A percentile compares a stretch with the other conserved stretches of the same genome.
These are phyloP conservation scores for Xylariaceae sp. DNA, from an alignment of 2,329 filamentous ascomycete species.

Conservation along the genomic window DNA sequence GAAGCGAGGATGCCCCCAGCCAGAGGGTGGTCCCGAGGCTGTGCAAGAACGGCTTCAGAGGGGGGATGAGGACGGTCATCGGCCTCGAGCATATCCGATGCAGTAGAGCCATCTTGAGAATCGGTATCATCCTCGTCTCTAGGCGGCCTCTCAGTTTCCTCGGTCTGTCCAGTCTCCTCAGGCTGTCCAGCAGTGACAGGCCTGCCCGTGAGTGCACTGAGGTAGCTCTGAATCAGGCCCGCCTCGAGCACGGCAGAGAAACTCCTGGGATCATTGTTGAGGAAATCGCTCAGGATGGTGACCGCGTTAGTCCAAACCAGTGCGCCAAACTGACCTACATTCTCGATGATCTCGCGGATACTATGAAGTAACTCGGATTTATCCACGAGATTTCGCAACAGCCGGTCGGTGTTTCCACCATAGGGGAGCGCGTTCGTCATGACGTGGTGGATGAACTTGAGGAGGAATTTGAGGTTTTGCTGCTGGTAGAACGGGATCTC, in stretches of 20 bases:
- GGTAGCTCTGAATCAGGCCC: conserved; percentile 77
- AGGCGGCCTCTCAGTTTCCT: conserved; percentile 29
- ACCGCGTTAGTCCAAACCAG: conserved; percentile 95
- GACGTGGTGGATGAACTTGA: conserved; percentile 95
- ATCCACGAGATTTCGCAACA: conserved; percentile 90
- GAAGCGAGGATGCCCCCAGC: conserved; percentile 79
- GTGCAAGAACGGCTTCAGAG: conserved; percentile 43
- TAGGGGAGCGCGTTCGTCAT: conserved; percentile 69
- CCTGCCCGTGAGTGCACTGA: conserved; percentile 70
- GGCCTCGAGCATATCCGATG: conserved; percentile 34
- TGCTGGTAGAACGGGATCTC: conserved; percentile 90
- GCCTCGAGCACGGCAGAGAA: conserved; percentile 95
- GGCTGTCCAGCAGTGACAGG: conserved; percentile 36
- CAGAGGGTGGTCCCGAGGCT: conserved; percentile 38
- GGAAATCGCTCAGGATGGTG: conserved; percentile 88
- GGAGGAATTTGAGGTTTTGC: conserved; percentile 84
- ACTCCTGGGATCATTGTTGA: conserved; percentile 97
- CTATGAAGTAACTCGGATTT: conserved; percentile 78
- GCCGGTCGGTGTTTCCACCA: conserved; percentile 78
- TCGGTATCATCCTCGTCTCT: conserved; percentile 32
- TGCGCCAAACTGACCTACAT: conserved; percentile 76
- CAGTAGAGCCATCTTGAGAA: conserved; percentile 36
- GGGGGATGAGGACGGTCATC: conserved; percentile 48
- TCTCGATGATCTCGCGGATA: conserved; percentile 74
- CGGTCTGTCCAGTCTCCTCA: conserved; percentile 30